Percentiles rank a stretch among this genome's conserved stretches.
These are phyloP conservation scores for Lycium barbarum DNA, from an alignment of 257 asterid species.

Conservation along the genomic window DNA sequence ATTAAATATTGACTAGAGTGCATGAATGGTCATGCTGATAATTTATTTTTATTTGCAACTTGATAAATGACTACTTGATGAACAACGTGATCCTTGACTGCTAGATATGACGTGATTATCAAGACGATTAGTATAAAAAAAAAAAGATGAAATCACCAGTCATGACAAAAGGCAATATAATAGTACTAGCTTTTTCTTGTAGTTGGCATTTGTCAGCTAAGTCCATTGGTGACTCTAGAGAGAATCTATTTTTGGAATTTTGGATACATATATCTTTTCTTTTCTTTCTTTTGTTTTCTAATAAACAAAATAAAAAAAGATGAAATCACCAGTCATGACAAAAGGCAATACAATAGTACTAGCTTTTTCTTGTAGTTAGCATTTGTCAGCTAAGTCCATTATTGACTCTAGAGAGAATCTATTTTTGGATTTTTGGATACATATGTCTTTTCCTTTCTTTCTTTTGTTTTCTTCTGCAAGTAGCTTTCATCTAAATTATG, in stretches of 20 bases:
- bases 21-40: not conserved
- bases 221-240: conserved; percentile 1
- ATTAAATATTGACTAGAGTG: no score
- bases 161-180: not conserved
- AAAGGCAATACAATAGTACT: not conserved
- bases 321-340: not conserved
- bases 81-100: not conserved
- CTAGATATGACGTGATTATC: not conserved
- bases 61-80: not conserved
- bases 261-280: not conserved
- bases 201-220: not conserved
- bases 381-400: not conserved
- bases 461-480: not conserved
- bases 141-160: not conserved
- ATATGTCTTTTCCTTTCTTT: not conserved
- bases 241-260: conserved; percentile 2
- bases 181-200: not conserved
- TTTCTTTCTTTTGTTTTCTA: not conserved
- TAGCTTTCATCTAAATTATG: not conserved
- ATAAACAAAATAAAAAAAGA: not conserved
- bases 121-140: not conserved
- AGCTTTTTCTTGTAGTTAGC: not conserved
- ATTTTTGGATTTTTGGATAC: not conserved
- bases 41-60: not conserved
- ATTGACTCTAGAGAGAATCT: conserved; percentile 9